phyloP scores from a whole-genome alignment of 75 land plant species.

The Pseudotsuga menziesii region DNA sequence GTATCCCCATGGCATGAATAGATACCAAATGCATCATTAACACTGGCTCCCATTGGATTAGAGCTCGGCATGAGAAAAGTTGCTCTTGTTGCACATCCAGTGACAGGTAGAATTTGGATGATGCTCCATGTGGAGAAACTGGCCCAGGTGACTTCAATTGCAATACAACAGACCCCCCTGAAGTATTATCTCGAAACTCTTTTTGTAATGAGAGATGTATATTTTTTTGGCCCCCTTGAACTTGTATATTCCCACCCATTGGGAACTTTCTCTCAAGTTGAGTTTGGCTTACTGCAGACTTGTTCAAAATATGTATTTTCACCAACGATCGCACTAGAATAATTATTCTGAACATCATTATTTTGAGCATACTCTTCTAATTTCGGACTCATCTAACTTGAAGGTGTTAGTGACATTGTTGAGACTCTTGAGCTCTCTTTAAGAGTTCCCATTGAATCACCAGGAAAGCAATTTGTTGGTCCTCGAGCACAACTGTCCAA shows the following conservation, averaged over 20 bases:
- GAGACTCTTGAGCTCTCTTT: background rate
- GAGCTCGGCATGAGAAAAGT: background rate
- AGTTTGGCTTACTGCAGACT: background rate
- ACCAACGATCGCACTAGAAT: background rate
- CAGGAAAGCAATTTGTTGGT: slow-evolving; percentile 7
- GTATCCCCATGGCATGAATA: slow-evolving; percentile 5
- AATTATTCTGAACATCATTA: background rate
- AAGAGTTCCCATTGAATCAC: background rate
- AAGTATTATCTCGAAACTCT: background rate
- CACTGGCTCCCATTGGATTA: slow-evolving; percentile 1
- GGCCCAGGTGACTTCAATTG: background rate
- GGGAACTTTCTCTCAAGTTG: background rate
- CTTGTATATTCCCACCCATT: background rate
- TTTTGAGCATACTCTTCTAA: background rate
- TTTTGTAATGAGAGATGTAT: background rate
- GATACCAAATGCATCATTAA: background rate
- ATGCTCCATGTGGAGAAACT: background rate
- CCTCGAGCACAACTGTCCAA: slow-evolving; percentile 6
- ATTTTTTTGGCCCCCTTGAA: background rate
- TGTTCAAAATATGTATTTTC: background rate
- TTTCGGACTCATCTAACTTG: slow-evolving; percentile 4
- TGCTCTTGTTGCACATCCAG: background rate
- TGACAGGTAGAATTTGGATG: background rate
- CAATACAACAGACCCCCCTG: background rate
- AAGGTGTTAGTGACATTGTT: background rate